phyloP scores from a whole-genome alignment of 2,329 filamentous ascomycete species.

The Trichophyton schoenleinii region DNA sequence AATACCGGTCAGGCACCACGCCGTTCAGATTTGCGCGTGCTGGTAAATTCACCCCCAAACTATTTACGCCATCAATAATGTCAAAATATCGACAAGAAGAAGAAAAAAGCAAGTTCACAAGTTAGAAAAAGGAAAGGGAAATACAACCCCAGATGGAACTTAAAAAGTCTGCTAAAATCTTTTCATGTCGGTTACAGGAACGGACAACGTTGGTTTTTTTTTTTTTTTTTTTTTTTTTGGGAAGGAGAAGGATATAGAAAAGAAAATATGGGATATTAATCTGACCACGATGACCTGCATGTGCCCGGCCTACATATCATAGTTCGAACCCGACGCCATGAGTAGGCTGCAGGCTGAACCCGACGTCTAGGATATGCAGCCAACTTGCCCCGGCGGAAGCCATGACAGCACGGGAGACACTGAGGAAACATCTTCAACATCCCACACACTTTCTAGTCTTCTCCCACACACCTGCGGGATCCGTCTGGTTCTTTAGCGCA shows the following conservation, averaged over 20 bases:
- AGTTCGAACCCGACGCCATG: not conserved
- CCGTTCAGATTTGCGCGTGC: not conserved
- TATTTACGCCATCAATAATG: not conserved
- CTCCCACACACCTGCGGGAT: not conserved
- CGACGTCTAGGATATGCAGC: not conserved
- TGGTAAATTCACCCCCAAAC: not conserved
- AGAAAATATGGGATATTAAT: not conserved
- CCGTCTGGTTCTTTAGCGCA: not conserved
- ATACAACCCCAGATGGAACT: not conserved
- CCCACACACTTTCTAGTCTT: not conserved
- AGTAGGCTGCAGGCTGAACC: not conserved
- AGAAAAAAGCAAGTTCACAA: not conserved
- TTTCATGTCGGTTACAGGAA: not conserved
- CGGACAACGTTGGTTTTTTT: not conserved
- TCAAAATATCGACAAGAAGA: not conserved
- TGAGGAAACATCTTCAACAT: not conserved
- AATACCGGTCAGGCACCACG: not conserved
- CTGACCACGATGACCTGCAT: slow-evolving; percentile 1
- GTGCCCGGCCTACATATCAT: not conserved
- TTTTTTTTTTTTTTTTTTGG: not conserved
- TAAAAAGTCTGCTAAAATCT: not conserved
- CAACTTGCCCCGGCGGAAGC: not conserved
- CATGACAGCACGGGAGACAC: not conserved
- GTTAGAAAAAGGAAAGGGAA: not conserved
- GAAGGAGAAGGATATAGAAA: not conserved